phyloP scores from a whole-genome alignment of 1,139 yeast genomes.

The Yarrowia galli region DNA sequence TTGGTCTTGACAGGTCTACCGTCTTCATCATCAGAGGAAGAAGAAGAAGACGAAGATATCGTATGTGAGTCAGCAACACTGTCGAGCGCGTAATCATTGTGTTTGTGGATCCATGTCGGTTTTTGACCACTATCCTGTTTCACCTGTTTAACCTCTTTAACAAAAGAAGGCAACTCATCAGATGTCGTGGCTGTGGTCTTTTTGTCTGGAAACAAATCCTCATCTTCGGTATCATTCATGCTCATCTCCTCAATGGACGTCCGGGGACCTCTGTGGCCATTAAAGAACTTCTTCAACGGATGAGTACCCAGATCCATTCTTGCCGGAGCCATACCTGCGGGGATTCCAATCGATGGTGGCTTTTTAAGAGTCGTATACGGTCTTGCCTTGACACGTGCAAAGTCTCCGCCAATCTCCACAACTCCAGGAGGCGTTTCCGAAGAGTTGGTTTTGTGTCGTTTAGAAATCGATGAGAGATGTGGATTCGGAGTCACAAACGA shows the following conservation, averaged over 20 bases:
- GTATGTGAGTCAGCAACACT: not conserved
- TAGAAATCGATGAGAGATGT: not conserved
- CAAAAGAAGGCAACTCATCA: too few relatives aligned
- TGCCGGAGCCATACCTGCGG: not conserved
- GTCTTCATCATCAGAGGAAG: not conserved
- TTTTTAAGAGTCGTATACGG: not conserved
- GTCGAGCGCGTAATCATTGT: not conserved
- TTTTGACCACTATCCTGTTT: not conserved
- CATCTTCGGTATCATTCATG: not conserved
- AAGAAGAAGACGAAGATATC: not conserved
- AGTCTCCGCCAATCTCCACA: constrained; percentile 3
- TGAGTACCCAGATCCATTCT: too few relatives aligned
- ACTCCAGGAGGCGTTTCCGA: not conserved
- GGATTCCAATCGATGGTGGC: not conserved
- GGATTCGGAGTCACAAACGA: not conserved
- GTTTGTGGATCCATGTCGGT: not conserved
- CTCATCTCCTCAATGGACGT: not conserved
- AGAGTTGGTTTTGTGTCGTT: not conserved
- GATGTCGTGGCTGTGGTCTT: too few relatives aligned
- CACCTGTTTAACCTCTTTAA: too few relatives aligned
- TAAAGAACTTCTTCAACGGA: too few relatives aligned
- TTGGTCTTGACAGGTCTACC: not conserved
- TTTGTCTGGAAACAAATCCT: constrained; percentile 3
- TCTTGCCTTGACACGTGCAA: not conserved
- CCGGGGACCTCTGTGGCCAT: too few relatives aligned